A percentile compares a stretch with the other conserved stretches of the same genome.
These are phyloP conservation scores for Silene latifolia DNA, from an alignment of 148 eudicot species.

Conservation along the genomic window DNA sequence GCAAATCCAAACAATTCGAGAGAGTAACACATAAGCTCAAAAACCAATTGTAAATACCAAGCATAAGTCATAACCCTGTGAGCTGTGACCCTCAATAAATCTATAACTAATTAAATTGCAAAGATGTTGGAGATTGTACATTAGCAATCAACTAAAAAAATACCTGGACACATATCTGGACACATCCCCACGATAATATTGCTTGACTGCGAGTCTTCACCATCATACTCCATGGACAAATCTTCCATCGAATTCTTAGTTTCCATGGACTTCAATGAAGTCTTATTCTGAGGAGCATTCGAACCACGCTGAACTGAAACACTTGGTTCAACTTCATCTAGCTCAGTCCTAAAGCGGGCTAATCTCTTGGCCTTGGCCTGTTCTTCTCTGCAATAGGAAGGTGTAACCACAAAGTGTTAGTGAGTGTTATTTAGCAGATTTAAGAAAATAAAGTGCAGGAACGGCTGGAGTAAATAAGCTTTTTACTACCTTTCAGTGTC, in stretches of 20 bases:
- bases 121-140: neutral
- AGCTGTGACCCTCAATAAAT: neutral
- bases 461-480: neutral
- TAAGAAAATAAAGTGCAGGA: neutral
- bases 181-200: slow-evolving; percentile 70
- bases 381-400: slow-evolving; percentile 56
- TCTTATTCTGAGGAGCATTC: slow-evolving; percentile 32
- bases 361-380: slow-evolving; percentile 91
- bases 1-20: no score
- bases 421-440: slow-evolving; percentile 3
- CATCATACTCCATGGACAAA: slow-evolving; percentile 41
- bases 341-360: slow-evolving; percentile 71
- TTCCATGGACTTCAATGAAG: slow-evolving; percentile 35
- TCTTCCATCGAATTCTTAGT: slow-evolving; percentile 39
- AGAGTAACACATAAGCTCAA: neutral
- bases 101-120: neutral
- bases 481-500: slow-evolving; percentile 51
- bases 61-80: neutral
- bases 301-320: slow-evolving; percentile 35
- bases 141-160: slow-evolving; percentile 9
- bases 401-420: slow-evolving; percentile 5
- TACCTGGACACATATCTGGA: slow-evolving; percentile 99
- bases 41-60: neutral
- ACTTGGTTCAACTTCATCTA: slow-evolving; percentile 49
- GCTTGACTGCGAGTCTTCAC: slow-evolving; percentile 51